Base-by-base conservation (phyloP, 441 rosid species). In the Erysimum cheiri region DNA sequence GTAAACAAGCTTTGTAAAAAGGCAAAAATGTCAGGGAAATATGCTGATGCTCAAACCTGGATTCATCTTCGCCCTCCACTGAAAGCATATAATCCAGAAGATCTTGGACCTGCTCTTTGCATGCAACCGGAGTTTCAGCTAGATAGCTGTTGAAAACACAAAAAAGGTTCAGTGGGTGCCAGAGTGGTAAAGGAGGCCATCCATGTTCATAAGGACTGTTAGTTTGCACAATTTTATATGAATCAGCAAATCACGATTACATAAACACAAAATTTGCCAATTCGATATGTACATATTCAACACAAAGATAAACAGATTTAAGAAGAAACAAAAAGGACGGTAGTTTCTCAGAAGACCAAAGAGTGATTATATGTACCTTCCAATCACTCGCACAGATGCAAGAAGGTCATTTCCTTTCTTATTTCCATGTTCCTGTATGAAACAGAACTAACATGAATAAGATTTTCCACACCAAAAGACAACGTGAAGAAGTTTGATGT, bases 381-480 rank as follows among this genome's bases (percentile, higher is more conserved):
- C 97, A 77, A 89, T 79, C 70, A 92, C 77, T 15, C 98, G 84
- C 58, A 95, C 96, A 36, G 98, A 92, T 60, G 97, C 96, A 80
- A 95, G 93, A 78, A 95, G 96, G 49, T 95, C 99, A 85, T 84
- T 81, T 81, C 98, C 96, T 77, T 80, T 91, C 73, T 81, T 90
- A 35, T 71, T 83, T 57, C 87, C 89, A 81, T 92, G 97, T 68
- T 94, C 96, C 98, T 94, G 85, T 53, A 80, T 73, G 72, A 48
- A 61, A 69, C 36, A 55, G 24, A 66, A 69, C 60, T 5, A 41
- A 9, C 79, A 69, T 67, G 66, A 65, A 55, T 55, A 10, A 72
- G 37, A 59, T 24, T 35, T 64, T 57, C 48, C 15, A 28, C 63
- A 67, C 8, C 61, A 35, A 22, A 59, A 26, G 4, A 22, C 74